These are phyloP conservation scores for Talaromyces atroroseus DNA, from an alignment of 2,329 filamentous ascomycete genomes.

Conservation along the genomic window DNA sequence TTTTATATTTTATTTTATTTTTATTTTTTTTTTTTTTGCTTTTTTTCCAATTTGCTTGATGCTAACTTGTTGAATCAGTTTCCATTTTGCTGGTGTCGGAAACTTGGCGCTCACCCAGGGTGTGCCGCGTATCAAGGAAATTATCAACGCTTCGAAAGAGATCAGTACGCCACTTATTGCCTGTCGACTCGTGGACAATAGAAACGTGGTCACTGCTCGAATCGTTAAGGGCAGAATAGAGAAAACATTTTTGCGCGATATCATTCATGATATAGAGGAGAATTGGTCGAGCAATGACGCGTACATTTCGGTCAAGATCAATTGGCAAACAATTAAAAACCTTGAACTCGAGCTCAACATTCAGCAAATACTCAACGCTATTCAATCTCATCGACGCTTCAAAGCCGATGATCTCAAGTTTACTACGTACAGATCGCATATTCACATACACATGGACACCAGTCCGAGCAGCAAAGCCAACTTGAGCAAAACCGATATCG, in stretches of 20 bases:
- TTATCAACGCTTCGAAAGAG: constrained; percentile 92
- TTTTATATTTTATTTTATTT: no score
- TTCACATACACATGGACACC: constrained; percentile 66
- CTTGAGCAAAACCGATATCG: constrained; percentile 39
- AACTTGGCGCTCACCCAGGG: constrained; percentile 99
- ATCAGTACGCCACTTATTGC: constrained; percentile 94
- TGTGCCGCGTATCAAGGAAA: constrained; percentile 99
- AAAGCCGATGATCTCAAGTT: constrained; percentile 60
- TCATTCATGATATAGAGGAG: constrained; percentile 76
- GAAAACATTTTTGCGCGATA: constrained; percentile 84
- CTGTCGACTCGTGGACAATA: constrained; percentile 68
- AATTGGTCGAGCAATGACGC: constrained; percentile 74
- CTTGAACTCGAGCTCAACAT: constrained; percentile 76
- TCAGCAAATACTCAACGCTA: constrained; percentile 67
- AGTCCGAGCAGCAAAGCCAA: constrained; percentile 28
- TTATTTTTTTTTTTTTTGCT: neutral
- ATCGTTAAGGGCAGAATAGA: constrained; percentile 92
- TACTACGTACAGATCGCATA: constrained; percentile 45
- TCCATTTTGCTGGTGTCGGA: constrained; percentile 96
- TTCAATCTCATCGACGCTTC: constrained; percentile 75
- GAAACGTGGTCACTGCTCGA: constrained; percentile 69
- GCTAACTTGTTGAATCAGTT: constrained; percentile 3
- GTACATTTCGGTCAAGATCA: constrained; percentile 75
- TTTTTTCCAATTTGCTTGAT: neutral
- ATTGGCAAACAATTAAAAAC: constrained; percentile 69